Conservation (phyloP, 2,329 filamentous ascomycete genomes). For the Fusarium fujikuroi region DNA sequence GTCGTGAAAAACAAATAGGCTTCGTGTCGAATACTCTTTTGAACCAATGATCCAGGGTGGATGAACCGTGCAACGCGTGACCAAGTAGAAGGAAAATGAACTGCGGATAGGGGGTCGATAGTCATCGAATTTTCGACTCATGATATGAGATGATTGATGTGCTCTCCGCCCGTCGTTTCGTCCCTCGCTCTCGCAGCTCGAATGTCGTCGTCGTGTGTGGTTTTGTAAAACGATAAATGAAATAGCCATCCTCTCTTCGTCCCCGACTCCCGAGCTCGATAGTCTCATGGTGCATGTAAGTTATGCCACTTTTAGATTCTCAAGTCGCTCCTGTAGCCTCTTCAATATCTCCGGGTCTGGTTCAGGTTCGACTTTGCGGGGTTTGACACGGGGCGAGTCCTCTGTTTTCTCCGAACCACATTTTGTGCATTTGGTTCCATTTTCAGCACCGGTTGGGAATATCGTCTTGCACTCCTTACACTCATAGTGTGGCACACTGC, state of each 20-base stretch:
- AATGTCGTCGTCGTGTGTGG: constrained; percentile 26
- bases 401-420: constrained; percentile 71
- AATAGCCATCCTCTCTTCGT: constrained; percentile 39
- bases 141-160: constrained; percentile 4
- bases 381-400: constrained; percentile 67
- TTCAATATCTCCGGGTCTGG: constrained; percentile 70
- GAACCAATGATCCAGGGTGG: constrained; percentile 5
- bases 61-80: constrained; percentile 30
- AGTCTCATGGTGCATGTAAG: background rate
- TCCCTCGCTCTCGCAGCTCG: constrained; percentile 24
- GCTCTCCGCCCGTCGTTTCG: constrained; percentile 18
- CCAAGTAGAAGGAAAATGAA: constrained; percentile 35
- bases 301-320: constrained; percentile 53
- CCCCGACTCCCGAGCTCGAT: constrained; percentile 21
- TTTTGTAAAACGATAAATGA: constrained; percentile 24
- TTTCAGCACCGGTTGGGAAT: constrained; percentile 62
- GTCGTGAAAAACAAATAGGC: constrained; percentile 25
- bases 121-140: constrained; percentile 24
- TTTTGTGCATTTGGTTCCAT: constrained; percentile 65
- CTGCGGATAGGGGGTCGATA: constrained; percentile 14
- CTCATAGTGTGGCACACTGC: constrained; percentile 62
- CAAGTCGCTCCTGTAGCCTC: constrained; percentile 66
- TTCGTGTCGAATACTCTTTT: constrained; percentile 25
- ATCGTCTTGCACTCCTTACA: constrained; percentile 72
- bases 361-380: constrained; percentile 69